phyloP scores from a whole-genome alignment of 495 filamentous ascomycete genomes.

The Thermothielavioides terrestris region DNA sequence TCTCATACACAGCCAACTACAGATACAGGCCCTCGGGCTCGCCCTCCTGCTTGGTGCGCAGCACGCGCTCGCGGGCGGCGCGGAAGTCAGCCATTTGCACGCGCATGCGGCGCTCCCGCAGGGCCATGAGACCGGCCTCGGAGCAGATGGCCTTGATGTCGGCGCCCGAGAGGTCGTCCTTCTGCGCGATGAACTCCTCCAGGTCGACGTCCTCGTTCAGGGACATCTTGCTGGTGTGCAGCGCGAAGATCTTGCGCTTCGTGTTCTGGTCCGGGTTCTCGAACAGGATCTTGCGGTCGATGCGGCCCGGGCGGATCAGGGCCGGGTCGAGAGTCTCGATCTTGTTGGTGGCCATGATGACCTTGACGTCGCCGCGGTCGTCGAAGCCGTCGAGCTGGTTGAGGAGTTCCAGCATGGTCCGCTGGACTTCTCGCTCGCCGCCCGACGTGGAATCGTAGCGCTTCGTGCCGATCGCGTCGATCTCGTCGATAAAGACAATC shows the following conservation, averaged over 20 bases:
- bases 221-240: conserved; percentile 99
- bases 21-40: conserved; percentile 98
- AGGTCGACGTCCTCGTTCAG: conserved; percentile 90
- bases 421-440: conserved; percentile 93
- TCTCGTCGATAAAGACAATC: conserved; percentile 99
- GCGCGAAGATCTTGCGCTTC: conserved; percentile 98
- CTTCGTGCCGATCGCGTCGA: conserved; percentile 98
- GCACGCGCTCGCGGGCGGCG: conserved; percentile 79
- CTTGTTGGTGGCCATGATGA: conserved; percentile 99
- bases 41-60: conserved; percentile 98
- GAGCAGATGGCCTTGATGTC: conserved; percentile 99
- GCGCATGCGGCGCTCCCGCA: conserved; percentile 92
- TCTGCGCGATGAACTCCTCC: conserved; percentile 97
- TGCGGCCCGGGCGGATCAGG: conserved; percentile 93
- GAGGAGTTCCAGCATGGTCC: conserved; percentile 96
- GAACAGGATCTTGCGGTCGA: conserved; percentile 98
- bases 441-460: conserved; percentile 96
- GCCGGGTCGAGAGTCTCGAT: conserved; percentile 97
- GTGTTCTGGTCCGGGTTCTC: conserved; percentile 99
- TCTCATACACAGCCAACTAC: conserved; percentile 45
- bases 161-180: conserved; percentile 94
- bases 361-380: conserved; percentile 97
- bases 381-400: conserved; percentile 99
- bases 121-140: conserved; percentile 89
- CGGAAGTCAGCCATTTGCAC: conserved; percentile 99